A percentile compares a stretch with the other conserved stretches of the same genome.
Evolutionary conservation across 768 basidiomycete species (phyloP).

Genomic region (Cyathus striatus): DNA sequence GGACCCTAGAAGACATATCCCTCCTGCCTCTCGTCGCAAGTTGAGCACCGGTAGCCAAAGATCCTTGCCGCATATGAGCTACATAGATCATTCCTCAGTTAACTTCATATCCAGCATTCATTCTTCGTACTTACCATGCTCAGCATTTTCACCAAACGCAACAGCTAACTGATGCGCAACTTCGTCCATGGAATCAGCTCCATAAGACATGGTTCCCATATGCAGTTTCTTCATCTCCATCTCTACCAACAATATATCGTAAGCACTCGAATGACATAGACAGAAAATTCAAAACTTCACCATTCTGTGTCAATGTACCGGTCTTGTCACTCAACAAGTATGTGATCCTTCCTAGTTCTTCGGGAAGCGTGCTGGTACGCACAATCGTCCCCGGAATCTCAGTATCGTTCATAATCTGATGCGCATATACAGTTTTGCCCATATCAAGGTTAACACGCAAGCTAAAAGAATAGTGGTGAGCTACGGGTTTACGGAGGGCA

Average conservation of each 20-base stretch:
- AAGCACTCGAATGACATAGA: no score
- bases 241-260: conserved; percentile 54
- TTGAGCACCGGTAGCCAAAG: conserved; percentile 70
- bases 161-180: conserved; percentile 87
- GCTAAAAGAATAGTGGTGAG: conserved; percentile 34
- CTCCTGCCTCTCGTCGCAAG: conserved; percentile 83
- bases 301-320: conserved; percentile 95
- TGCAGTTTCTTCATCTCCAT: conserved; percentile 99
- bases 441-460: conserved; percentile 98
- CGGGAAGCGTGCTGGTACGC: conserved; percentile 94
- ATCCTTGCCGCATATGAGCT: conserved; percentile 46
- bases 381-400: conserved; percentile 97
- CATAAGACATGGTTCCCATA: conserved; percentile 98
- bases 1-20: conserved; percentile 92
- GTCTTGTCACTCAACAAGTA: conserved; percentile 98
- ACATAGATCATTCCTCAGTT: conserved; percentile 1
- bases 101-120: background rate
- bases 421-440: conserved; percentile 98
- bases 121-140: conserved; percentile 37
- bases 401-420: conserved; percentile 87
- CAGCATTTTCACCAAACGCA: conserved; percentile 67
- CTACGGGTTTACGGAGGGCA: background rate
- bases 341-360: conserved; percentile 92
- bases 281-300: conserved; percentile 42
- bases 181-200: conserved; percentile 98